phyloP scores from a whole-genome alignment of 495 filamentous ascomycete genomes.

The Lasiosphaeria hispida region DNA sequence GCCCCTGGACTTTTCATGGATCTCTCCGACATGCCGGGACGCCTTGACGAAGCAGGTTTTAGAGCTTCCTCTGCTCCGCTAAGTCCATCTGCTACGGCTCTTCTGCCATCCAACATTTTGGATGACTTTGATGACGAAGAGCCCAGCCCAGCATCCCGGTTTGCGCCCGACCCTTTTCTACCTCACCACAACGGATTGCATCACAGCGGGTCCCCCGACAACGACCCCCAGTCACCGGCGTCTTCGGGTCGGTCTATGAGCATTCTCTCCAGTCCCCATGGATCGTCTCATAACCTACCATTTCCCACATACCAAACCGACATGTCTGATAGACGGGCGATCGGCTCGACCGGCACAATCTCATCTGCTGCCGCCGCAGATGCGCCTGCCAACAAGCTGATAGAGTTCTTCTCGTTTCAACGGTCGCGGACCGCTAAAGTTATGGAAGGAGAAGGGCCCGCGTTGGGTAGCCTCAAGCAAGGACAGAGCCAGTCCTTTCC shows the following conservation, averaged over 20 bases:
- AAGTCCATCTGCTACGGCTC: slow-evolving; percentile 74
- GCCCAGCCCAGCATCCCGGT: slow-evolving; percentile 46
- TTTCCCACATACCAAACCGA: slow-evolving; percentile 46
- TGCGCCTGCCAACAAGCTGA: slow-evolving; percentile 32
- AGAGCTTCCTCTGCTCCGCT: slow-evolving; percentile 61
- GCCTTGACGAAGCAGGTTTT: slow-evolving; percentile 43
- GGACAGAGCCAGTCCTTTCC: slow-evolving; percentile 84
- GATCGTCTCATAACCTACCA: slow-evolving; percentile 56
- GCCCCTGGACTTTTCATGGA: slow-evolving; percentile 53
- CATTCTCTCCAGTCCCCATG: slow-evolving; percentile 65
- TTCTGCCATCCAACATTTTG: slow-evolving; percentile 79
- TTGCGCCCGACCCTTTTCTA: slow-evolving; percentile 31
- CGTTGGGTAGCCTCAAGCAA: slow-evolving; percentile 69
- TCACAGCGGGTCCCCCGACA: slow-evolving; percentile 39
- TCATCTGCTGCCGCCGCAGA: slow-evolving; percentile 20
- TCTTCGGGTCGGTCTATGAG: slow-evolving; percentile 65
- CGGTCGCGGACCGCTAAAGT: slow-evolving; percentile 67
- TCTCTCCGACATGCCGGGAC: slow-evolving; percentile 36
- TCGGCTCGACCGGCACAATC: slow-evolving; percentile 22
- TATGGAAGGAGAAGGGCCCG: slow-evolving; percentile 63
- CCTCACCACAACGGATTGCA: slow-evolving; percentile 22
- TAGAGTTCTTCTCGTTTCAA: slow-evolving; percentile 61
- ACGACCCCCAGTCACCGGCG: slow-evolving; percentile 64
- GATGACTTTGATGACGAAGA: slow-evolving; percentile 67
- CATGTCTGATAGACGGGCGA: slow-evolving; percentile 35